Conservation (phyloP, 768 basidiomycete species). For the Boletus pseudopeckii region DNA sequence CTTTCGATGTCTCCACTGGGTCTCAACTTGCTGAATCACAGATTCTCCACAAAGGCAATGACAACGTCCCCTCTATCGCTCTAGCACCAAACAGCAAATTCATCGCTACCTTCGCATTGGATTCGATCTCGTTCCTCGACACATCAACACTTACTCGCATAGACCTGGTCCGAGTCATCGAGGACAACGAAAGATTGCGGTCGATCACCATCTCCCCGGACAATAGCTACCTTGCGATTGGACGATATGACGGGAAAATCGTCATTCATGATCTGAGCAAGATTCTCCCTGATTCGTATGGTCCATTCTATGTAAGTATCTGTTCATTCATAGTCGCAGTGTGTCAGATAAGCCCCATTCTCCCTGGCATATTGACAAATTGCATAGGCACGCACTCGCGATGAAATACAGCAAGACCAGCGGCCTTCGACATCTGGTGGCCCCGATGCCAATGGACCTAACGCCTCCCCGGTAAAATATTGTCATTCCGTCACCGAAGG, state of each 20-base stretch:
- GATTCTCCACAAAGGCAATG: background rate
- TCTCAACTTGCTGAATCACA: too few species aligned
- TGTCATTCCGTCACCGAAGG: background rate
- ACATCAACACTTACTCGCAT: background rate
- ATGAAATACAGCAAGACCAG: background rate
- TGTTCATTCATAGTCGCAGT: background rate
- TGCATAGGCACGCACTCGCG: background rate
- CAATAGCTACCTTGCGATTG: background rate
- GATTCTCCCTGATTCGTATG: background rate
- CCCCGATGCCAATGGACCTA: background rate
- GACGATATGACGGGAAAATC: background rate
- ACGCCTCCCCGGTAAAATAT: accelerated
- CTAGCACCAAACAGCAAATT: background rate
- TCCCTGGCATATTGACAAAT: too few species aligned
- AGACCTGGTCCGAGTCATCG: background rate
- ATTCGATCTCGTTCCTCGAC: background rate
- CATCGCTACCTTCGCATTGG: background rate
- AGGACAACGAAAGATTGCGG: background rate
- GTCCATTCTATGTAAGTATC: background rate
- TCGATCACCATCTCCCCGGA: background rate
- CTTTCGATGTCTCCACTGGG: too few species aligned
- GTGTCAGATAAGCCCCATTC: background rate
- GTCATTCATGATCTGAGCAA: background rate
- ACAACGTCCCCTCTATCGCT: background rate
- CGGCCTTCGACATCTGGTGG: background rate